Conservation (phyloP, 2,329 filamentous ascomycete genomes). For the Microascus cirrosus region DNA sequence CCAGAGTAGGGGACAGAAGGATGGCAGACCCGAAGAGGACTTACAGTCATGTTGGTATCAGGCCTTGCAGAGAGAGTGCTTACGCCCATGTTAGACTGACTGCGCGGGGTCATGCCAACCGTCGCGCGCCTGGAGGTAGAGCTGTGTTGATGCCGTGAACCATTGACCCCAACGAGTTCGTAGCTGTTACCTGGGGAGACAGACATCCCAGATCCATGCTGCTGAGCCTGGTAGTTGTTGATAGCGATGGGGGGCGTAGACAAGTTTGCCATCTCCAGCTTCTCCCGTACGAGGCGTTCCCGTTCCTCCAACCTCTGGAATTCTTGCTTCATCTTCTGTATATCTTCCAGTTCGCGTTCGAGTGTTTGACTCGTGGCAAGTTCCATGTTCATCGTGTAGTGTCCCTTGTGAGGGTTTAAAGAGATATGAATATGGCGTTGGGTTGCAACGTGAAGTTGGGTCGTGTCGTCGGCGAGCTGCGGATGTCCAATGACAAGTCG, state of each 20-base stretch:
- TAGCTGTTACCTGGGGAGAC: not conserved
- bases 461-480: not conserved
- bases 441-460: not conserved
- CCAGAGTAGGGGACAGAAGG: not conserved
- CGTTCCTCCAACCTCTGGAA: not conserved
- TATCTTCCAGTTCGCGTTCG: not conserved
- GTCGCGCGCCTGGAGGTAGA: not conserved
- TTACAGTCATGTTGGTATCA: conserved; percentile 3
- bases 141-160: not conserved
- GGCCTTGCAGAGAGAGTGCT: not conserved
- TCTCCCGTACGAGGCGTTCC: too few species aligned
- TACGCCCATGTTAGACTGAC: conserved; percentile 10
- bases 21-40: conserved; percentile 8
- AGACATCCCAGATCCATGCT: not conserved
- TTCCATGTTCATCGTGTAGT: not conserved
- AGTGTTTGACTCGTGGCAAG: not conserved
- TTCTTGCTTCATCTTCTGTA: not conserved
- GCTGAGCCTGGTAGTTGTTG: not conserved
- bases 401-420: not conserved
- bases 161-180: not conserved
- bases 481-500: too few species aligned
- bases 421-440: not conserved
- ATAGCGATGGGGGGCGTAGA: not conserved
- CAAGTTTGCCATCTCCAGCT: not conserved
- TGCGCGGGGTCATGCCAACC: conserved; percentile 7